These are phyloP conservation scores for Inga laurina DNA, from an alignment of 306 rosid genomes.

Conservation along the genomic window DNA sequence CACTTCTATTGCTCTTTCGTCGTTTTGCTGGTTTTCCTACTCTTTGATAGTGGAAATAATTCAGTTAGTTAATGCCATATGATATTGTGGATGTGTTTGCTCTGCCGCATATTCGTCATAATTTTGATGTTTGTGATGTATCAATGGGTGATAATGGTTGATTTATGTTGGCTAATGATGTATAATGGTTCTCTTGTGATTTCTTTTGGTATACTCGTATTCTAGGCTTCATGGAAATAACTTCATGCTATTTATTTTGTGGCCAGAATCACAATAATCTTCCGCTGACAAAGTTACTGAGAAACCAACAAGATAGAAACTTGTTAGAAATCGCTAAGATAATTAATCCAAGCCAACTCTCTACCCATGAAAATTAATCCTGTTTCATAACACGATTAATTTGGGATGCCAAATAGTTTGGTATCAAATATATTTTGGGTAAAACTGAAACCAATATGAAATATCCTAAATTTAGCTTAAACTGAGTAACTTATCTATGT, in stretches of 20 bases:
- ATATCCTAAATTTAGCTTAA: not conserved
- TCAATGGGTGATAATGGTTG: conserved; percentile 26
- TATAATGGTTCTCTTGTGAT: conserved; percentile 1
- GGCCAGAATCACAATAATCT: not conserved
- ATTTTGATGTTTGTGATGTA: conserved; percentile 20
- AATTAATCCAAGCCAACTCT: not conserved
- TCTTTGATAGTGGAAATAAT: conserved; percentile 22
- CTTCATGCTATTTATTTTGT: not conserved
- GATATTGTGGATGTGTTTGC: conserved; percentile 17
- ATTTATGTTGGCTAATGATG: conserved; percentile 27
- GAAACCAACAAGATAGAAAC: not conserved
- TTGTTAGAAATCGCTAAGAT: not conserved
- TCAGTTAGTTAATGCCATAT: not conserved
- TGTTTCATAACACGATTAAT: not conserved
- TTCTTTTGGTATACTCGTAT: conserved; percentile 15
- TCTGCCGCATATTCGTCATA: not conserved
- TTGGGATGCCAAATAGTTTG: not conserved
- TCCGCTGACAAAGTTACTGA: not conserved
- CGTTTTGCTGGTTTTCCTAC: conserved; percentile 6
- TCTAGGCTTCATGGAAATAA: conserved; percentile 14
- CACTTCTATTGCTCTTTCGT: conserved; percentile 17
- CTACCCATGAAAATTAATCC: not conserved
- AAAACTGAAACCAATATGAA: not conserved
- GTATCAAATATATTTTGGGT: not conserved
- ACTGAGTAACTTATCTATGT: not conserved